These are phyloP conservation scores for Euphrasia arctica DNA, from an alignment of 305 asterid species.

Conservation along the genomic window DNA sequence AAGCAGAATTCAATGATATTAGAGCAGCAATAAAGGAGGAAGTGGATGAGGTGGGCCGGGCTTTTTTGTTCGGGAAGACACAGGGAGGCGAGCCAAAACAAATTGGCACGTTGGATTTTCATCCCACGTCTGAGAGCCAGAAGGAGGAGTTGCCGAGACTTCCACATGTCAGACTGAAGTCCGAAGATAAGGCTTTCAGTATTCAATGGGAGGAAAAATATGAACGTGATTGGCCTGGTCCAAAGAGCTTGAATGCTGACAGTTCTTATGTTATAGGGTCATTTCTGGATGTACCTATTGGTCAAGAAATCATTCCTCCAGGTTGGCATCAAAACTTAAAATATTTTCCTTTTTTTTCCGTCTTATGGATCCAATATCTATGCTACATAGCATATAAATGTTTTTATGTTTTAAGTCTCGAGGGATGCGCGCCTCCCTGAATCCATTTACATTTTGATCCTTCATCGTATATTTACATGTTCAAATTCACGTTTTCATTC, in stretches of 20 bases:
- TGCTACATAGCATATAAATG: background rate
- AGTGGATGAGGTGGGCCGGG: conserved; percentile 85
- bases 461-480: background rate
- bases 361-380: background rate
- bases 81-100: conserved; percentile 54
- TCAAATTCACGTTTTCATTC: background rate
- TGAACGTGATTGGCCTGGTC: conserved; percentile 67
- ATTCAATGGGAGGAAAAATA: conserved; percentile 87
- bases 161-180: conserved; percentile 86
- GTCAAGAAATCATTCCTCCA: conserved; percentile 75
- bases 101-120: conserved; percentile 51
- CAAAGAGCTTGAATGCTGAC: conserved; percentile 59
- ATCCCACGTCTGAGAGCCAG: conserved; percentile 51
- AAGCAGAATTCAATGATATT: conserved; percentile 47
- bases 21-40: conserved; percentile 73
- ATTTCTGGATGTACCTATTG: conserved; percentile 89
- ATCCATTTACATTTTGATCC: background rate
- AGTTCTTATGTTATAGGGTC: conserved; percentile 78
- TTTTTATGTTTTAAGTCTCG: too few relatives aligned
- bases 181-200: conserved; percentile 78
- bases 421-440: background rate
- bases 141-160: conserved; percentile 94
- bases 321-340: conserved; percentile 43
- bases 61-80: conserved; percentile 62
- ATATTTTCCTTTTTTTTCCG: conserved; percentile 15